phyloP scores from a whole-genome alignment of 371 early-diverging fungal species.

The Vairimorpha ceranae region DNA sequence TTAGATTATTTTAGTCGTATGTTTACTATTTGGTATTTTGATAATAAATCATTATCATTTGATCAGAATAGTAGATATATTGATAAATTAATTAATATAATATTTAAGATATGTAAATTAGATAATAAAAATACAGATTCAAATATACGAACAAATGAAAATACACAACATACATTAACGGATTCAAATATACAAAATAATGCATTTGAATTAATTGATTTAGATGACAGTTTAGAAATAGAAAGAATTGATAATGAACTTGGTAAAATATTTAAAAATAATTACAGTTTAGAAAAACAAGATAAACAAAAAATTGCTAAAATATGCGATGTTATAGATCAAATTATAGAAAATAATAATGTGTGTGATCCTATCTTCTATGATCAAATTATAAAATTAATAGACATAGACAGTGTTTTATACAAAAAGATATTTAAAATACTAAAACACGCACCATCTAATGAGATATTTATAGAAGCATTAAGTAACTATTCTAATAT shows the following conservation, averaged over 20 bases:
- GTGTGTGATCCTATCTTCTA: neutral
- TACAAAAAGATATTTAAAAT: slow-evolving; percentile 4
- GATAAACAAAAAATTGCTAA: slow-evolving; percentile 5
- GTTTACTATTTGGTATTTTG: neutral
- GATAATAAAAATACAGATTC: neutral
- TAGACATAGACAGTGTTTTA: neutral
- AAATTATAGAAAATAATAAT: neutral
- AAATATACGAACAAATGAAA: neutral
- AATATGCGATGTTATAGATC: neutral
- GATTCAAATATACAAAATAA: neutral
- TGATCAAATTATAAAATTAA: neutral
- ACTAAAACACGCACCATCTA: neutral
- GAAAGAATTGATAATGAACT: neutral
- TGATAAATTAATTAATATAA: neutral
- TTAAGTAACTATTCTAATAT: neutral
- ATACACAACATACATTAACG: neutral
- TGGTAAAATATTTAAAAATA: neutral
- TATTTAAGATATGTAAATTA: slow-evolving; percentile 1
- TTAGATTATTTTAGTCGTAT: slow-evolving; percentile 9
- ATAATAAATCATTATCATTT: neutral
- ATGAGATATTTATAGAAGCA: neutral
- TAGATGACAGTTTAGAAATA: neutral
- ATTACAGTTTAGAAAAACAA: neutral
- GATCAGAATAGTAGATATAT: neutral
- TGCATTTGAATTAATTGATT: neutral